Percentiles rank a stretch among this genome's conserved stretches.
Evolutionary conservation across 805 yeast genomes (phyloP).

Genomic region (Ogataea paradorogensis): DNA sequence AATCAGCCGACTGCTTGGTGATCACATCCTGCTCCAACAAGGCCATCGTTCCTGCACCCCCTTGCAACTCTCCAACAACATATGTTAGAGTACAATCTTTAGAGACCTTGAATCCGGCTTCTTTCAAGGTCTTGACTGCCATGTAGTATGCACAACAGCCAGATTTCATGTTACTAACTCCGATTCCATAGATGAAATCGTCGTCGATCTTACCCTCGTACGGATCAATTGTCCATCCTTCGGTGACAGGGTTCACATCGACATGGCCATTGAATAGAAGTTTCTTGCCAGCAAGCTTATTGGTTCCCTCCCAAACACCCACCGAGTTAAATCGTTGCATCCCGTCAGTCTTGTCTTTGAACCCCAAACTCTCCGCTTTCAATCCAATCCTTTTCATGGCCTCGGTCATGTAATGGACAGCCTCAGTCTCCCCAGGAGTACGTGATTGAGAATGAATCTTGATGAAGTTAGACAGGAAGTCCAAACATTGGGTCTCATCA

Average conservation of each 20-base stretch:
- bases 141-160: conserved; percentile 34
- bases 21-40: conserved; percentile 24
- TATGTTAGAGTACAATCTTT: conserved; percentile 30
- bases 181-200: conserved; percentile 31
- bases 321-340: conserved; percentile 27
- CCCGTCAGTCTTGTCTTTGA: conserved; percentile 28
- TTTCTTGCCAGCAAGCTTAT: conserved; percentile 18
- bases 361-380: conserved; percentile 23
- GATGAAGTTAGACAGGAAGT: conserved; percentile 29
- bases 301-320: conserved; percentile 32
- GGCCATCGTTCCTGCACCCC: conserved; percentile 33
- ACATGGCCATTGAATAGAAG: conserved; percentile 34
- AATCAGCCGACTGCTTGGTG: conserved; percentile 28
- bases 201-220: conserved; percentile 27
- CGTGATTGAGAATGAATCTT: conserved; percentile 31
- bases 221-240: conserved; percentile 35
- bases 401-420: conserved; percentile 28
- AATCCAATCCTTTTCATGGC: conserved; percentile 28
- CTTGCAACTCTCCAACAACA: conserved; percentile 30
- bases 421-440: conserved; percentile 28
- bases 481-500: conserved; percentile 23
- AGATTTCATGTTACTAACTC: conserved; percentile 33
- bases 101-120: conserved; percentile 30
- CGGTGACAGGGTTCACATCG: conserved; percentile 32
- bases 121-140: conserved; percentile 31